Conservation (phyloP, 164 flowering plant species). For the Stephania japonica region DNA sequence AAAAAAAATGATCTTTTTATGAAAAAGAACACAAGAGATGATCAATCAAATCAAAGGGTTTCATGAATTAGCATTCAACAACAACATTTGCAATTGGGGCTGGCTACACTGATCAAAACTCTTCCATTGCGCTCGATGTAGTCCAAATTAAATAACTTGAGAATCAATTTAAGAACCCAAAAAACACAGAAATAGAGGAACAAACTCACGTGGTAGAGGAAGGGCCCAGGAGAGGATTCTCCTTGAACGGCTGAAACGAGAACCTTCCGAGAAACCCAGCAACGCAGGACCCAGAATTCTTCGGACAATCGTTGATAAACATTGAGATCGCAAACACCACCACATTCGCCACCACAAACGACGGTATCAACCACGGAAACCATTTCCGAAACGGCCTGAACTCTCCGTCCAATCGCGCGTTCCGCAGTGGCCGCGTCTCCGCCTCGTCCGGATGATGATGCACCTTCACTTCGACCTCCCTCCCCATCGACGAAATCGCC, state of each 20-base stretch:
- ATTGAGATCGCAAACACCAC: conserved; percentile 39
- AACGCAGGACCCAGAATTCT: conserved; percentile 36
- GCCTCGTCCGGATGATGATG: conserved; percentile 12
- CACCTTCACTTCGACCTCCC: conserved; percentile 24
- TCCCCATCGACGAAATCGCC: conserved; percentile 20
- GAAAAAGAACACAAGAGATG: not conserved
- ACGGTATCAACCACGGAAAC: conserved; percentile 66
- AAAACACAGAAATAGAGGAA: conserved; percentile 1
- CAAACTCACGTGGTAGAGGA: conserved; percentile 47
- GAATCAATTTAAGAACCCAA: conserved; percentile 3
- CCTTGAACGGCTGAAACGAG: conserved; percentile 57
- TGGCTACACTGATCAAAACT: too few species aligned
- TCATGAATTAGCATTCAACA: not conserved
- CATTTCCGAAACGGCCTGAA: conserved; percentile 36
- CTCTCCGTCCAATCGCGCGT: conserved; percentile 1
- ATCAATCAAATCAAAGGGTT: not conserved
- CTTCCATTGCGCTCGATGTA: too few species aligned
- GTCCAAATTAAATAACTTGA: too few species aligned
- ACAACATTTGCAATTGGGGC: not conserved
- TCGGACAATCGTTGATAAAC: conserved; percentile 60
- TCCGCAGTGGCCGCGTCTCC: conserved; percentile 3
- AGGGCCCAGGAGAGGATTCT: conserved; percentile 74
- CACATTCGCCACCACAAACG: conserved; percentile 38
- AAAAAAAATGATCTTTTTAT: not conserved
- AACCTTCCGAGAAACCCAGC: conserved; percentile 42